phyloP scores from a whole-genome alignment of 139 green algal species.

The Gonium pectorale region DNA sequence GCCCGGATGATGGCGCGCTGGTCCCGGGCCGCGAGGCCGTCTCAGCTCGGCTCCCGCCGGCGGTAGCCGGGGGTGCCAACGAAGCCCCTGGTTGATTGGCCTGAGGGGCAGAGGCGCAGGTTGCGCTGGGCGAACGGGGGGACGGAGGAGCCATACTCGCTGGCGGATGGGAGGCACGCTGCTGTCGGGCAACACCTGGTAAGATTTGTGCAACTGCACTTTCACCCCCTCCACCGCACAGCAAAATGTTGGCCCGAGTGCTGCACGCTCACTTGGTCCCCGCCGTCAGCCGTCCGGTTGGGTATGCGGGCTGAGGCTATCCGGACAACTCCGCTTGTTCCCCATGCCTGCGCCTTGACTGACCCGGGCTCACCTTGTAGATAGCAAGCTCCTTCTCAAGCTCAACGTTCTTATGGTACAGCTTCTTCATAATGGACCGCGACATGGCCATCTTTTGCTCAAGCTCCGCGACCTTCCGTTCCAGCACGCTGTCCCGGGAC shows the following conservation, averaged over 20 bases:
- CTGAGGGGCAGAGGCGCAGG: background rate
- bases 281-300: too few relatives aligned
- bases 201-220: too few relatives aligned
- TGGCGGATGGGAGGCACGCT: too few relatives aligned
- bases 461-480: slow-evolving; percentile 44
- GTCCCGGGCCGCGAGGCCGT: background rate
- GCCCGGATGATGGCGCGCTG: background rate
- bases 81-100: background rate
- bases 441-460: slow-evolving; percentile 65
- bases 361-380: slow-evolving; percentile 11
- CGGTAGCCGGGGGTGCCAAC: background rate
- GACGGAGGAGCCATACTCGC: too few relatives aligned
- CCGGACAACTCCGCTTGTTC: too few relatives aligned
- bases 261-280: too few relatives aligned
- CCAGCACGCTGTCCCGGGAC: background rate
- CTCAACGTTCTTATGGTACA: slow-evolving; percentile 65
- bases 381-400: slow-evolving; percentile 61
- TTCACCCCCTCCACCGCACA: too few relatives aligned
- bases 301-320: too few relatives aligned
- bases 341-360: too few relatives aligned
- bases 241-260: too few relatives aligned
- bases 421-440: slow-evolving; percentile 67
- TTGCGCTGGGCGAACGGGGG: too few relatives aligned
- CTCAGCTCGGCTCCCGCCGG: background rate
- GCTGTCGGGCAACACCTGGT: too few relatives aligned